Evolutionary conservation across 176 grass and related monocot species (phyloP), one percentile per base, ranked within the genome.

Genomic region (Carex scoparia): DNA sequence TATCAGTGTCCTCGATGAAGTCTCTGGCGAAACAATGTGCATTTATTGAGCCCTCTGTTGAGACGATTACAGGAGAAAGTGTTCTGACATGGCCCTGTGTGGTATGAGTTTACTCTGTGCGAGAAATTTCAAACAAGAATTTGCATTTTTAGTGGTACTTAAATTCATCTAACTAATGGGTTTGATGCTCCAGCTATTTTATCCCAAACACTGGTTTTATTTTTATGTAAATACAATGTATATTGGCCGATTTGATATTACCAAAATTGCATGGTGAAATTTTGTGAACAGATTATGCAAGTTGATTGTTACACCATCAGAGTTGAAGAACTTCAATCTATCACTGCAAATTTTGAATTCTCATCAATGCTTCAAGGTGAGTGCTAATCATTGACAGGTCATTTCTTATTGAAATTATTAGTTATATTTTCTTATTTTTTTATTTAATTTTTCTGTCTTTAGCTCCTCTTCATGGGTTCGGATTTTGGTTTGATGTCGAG

Each of bases 401-500:
- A 61, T 79, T 73, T 78, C 32, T 65, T 38, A 42, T 67, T 76
- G 53, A 55, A 27, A 81, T n/a, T 16, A 48, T 54, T 18, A 19
- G 19, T 31, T 51, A 27, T 46, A 30, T 55, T 88, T 46, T 63
- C 0, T 61, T 38, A 54, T 61, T 67, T 51, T 79, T 79, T 65
- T 65, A 1, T 83, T 79, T 87, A 42, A 42, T 80, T 79, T 28
- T 76, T 71, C 49, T 18, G 30, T 80, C 19, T 84, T 61, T 81
- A 99, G 96, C 96, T 79, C 96, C 96, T 31, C 81, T 99, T 54
- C 91, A 99, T 94, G 96, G 96, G 31, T 99, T 99, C 79, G 96
- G 93, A 87, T 99, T 99, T 94, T 99, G 96, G 96, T 99, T 99
- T 58, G 93, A 99, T 92, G 91, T 99, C 0, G 93, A 94, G 67